These are phyloP conservation scores for button mushroom (Agaricus bisporus) DNA, from an alignment of 768 basidiomycete genomes.

Conservation along the genomic window DNA sequence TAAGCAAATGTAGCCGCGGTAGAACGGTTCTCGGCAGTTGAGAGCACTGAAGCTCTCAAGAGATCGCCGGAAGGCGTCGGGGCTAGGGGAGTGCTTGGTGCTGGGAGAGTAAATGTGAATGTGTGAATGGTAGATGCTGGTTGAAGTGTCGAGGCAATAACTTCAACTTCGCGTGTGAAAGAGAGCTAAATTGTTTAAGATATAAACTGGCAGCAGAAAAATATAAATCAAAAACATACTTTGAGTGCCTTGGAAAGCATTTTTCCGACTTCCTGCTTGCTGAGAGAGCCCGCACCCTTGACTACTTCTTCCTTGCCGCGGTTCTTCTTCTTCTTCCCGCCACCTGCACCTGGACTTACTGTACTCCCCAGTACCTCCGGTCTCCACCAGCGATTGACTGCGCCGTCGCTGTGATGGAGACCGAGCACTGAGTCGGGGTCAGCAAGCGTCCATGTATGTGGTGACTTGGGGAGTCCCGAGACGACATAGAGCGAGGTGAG, in stretches of 20 bases:
- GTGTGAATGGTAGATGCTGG: slow-evolving; percentile 90
- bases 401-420: slow-evolving; percentile 77
- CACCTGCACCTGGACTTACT: slow-evolving; percentile 78
- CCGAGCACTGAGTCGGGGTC: slow-evolving; percentile 80
- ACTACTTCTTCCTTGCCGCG: slow-evolving; percentile 54
- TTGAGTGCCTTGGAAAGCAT: slow-evolving; percentile 91
- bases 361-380: slow-evolving; percentile 89
- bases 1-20: slow-evolving; percentile 70
- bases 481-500: slow-evolving; percentile 84
- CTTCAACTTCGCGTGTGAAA: slow-evolving; percentile 88
- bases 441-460: slow-evolving; percentile 85
- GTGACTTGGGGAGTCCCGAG: slow-evolving; percentile 83
- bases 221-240: slow-evolving; percentile 32
- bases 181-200: slow-evolving; percentile 52
- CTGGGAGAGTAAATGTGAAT: slow-evolving; percentile 83
- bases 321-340: slow-evolving; percentile 64
- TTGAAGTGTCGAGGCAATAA: slow-evolving; percentile 91
- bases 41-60: slow-evolving; percentile 70
- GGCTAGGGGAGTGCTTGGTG: slow-evolving; percentile 69
- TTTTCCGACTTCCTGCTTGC: slow-evolving; percentile 83
- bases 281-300: slow-evolving; percentile 76
- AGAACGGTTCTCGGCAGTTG: slow-evolving; percentile 52
- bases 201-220: slow-evolving; percentile 1
- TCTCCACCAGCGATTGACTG: slow-evolving; percentile 86
- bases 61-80: slow-evolving; percentile 68